phyloP scores from a whole-genome alignment of 306 rosid species.

The Fragaria nilgerrensis region DNA sequence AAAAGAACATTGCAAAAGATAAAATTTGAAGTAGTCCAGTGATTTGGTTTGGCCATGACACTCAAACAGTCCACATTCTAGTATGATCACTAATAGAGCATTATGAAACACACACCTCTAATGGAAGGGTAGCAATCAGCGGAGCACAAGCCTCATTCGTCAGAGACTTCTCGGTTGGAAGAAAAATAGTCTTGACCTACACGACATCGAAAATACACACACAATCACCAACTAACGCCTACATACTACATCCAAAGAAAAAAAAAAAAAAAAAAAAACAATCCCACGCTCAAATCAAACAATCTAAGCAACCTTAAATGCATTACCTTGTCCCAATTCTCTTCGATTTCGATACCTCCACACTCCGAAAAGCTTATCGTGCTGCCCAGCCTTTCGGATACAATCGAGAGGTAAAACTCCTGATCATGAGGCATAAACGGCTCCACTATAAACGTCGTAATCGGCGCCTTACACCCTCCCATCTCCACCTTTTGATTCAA shows the following conservation, averaged over 20 bases:
- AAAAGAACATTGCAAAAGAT: background rate
- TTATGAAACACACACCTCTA: conserved; percentile 55
- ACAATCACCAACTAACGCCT: background rate
- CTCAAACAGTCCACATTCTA: background rate
- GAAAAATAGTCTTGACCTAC: conserved; percentile 72
- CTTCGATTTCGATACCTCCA: conserved; percentile 84
- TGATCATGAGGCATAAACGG: conserved; percentile 86
- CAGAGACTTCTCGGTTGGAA: conserved; percentile 64
- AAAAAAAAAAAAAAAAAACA: background rate
- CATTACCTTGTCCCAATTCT: conserved; percentile 81
- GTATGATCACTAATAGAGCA: background rate
- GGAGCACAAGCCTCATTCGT: conserved; percentile 73
- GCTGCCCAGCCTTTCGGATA: conserved; percentile 76
- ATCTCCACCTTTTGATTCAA: conserved; percentile 57
- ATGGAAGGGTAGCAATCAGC: conserved; percentile 77
- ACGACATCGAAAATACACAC: background rate
- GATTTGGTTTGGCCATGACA: background rate
- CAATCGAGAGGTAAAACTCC: conserved; percentile 76
- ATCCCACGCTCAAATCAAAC: background rate
- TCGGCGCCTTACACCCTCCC: conserved; percentile 93
- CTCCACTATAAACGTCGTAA: conserved; percentile 75
- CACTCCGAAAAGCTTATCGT: conserved; percentile 77
- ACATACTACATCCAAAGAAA: background rate
- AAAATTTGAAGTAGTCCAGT: background rate
- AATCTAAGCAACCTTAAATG: background rate